Percentiles rank a stretch among this genome's conserved stretches.
Conservation (phyloP, 1,284 basidiomycete species). For the Inonotus obliquus region DNA sequence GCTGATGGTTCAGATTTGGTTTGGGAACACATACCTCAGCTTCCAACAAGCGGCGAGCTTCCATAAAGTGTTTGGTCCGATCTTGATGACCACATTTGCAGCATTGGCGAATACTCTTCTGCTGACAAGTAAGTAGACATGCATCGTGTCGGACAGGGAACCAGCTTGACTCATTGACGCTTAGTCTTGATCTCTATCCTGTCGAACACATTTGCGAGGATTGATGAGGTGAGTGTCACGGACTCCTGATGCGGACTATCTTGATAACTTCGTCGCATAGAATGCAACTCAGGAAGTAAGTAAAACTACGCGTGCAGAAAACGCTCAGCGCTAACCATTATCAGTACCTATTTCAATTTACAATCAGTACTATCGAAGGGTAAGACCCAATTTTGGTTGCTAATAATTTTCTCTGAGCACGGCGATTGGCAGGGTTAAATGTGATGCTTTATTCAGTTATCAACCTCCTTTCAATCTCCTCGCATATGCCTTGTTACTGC, state of each 20-base stretch:
- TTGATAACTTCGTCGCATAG: constrained; percentile 30
- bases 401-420: not conserved
- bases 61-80: constrained; percentile 80
- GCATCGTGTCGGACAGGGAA: not conserved
- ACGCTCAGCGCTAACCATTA: not conserved
- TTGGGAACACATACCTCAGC: constrained; percentile 73
- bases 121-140: constrained; percentile 57
- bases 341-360: constrained; percentile 83
- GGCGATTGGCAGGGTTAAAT: constrained; percentile 55
- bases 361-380: constrained; percentile 88
- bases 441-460: constrained; percentile 87
- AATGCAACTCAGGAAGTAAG: constrained; percentile 79
- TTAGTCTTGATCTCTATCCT: constrained; percentile 82
- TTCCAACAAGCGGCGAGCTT: constrained; percentile 70
- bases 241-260: not conserved
- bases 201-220: constrained; percentile 79
- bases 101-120: constrained; percentile 77
- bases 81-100: constrained; percentile 83
- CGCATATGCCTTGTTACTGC: constrained; percentile 74
- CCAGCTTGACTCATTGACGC: constrained; percentile 13
- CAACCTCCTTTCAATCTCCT: constrained; percentile 82
- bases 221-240: constrained; percentile 56
- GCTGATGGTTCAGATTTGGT: constrained; percentile 82
- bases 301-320: not conserved
- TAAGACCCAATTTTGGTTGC: constrained; percentile 27